These are phyloP conservation scores for Polytrichum commune DNA, from an alignment of 225 moss, liverwort and hornwort genomes.

Conservation along the genomic window DNA sequence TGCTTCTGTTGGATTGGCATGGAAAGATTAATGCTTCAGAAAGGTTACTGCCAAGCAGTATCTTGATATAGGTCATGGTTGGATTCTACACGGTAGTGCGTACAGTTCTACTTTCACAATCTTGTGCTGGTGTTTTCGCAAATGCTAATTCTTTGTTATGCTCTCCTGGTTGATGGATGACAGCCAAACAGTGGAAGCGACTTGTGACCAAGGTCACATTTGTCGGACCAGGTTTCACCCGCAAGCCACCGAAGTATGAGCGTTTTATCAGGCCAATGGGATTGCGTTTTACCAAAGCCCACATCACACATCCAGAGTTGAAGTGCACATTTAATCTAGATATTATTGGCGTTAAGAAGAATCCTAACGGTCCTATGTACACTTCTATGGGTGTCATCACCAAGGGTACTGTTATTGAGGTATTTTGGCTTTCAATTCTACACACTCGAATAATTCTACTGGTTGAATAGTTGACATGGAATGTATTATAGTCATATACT, in stretches of 20 bases:
- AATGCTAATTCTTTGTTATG: neutral
- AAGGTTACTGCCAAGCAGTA: too few species aligned
- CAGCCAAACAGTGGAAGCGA: constrained; percentile 98
- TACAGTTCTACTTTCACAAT: too few species aligned
- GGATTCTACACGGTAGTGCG: too few species aligned
- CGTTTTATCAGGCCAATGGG: constrained; percentile 98
- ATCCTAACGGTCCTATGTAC: constrained; percentile 97
- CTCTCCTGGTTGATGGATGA: constrained; percentile 2
- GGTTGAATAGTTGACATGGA: too few species aligned
- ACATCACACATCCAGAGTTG: constrained; percentile 91
- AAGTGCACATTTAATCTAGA: constrained; percentile 97
- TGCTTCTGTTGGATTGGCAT: too few species aligned
- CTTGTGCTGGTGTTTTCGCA: neutral
- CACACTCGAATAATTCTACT: neutral
- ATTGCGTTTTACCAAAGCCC: constrained; percentile 96
- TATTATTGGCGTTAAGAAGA: constrained; percentile 97
- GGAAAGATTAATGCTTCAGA: too few species aligned
- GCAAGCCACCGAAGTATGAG: constrained; percentile 98
- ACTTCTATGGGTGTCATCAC: constrained; percentile 99
- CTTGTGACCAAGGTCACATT: constrained; percentile 96
- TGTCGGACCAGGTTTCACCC: constrained; percentile 94
- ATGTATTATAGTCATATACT: too few species aligned
- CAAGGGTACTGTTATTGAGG: constrained; percentile 97
- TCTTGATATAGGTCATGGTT: too few species aligned
- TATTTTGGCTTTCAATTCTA: constrained; percentile 18